Base-by-base conservation (phyloP, 345 rosid species). In the Mallotus nudiflorus region DNA sequence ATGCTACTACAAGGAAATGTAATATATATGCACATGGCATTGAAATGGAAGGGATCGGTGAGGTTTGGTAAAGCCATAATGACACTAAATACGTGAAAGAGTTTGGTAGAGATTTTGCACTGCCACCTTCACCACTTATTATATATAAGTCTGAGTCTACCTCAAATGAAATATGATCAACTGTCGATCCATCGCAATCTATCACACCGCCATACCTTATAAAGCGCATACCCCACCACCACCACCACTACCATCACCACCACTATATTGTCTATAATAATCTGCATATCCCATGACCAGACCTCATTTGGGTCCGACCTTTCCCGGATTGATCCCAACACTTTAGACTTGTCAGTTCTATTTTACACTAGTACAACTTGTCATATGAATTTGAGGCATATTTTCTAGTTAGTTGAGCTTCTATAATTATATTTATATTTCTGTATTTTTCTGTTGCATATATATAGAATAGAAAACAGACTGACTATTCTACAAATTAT, bases 21-120 rank as follows among this genome's bases (percentile, higher is more conserved):
- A 33, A 42, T 42, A 42, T 42, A 42, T 42, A 42, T 8, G 46
- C 14, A 42, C 1, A 42, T 42, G 46, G 46, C 46, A 24, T 63
- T 63, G 4, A 22, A 53, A 45, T 35, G 13, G 60, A 11, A 45
- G 25, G 35, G 65, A 76, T 40, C 76, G 80, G 84, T 68, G 80
- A 69, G 58, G 86, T 77, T 80, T 69, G 84, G 82, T 66, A 37
- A 39, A 19, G 69, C 66, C 78, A 74, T 82, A 77, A 82, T 46
- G 35, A 74, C 78, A 68, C 37, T 50, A 64, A 53, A 61, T 55
- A 48, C 24, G 31, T 29, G n/a, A 48, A 63, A 59, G 25, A 1
- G 60, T 19, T 16, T 45, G 60, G 69, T 51, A 42, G 46, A 42
- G 37, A 33, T 33, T 33, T 33, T 33, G 37, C 37, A 2, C 37